phyloP scores from a whole-genome alignment of 331 rosid species.

The Malus hybrid region DNA sequence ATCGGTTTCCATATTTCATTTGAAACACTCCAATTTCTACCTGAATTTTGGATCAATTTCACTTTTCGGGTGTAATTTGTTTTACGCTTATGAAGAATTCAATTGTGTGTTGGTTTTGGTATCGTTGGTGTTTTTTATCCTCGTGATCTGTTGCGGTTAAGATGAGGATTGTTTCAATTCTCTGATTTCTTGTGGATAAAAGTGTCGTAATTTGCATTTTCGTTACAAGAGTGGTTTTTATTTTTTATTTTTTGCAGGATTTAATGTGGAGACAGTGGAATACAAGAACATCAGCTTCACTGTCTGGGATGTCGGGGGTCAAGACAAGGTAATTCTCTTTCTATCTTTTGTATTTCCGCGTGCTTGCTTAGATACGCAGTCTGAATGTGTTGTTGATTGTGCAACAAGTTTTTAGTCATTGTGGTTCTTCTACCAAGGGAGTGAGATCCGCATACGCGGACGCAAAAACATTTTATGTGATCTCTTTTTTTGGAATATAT shows the following conservation, averaged over 20 bases:
- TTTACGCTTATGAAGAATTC: background rate
- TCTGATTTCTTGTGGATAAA: background rate
- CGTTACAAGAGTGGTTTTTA: background rate
- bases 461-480: background rate
- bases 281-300: slow-evolving; percentile 99
- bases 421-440: background rate
- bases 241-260: slow-evolving; percentile 39
- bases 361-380: background rate
- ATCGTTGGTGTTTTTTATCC: background rate
- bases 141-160: background rate
- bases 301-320: slow-evolving; percentile 99
- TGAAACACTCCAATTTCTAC: background rate
- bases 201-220: background rate
- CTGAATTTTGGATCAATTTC: background rate
- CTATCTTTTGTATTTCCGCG: slow-evolving; percentile 1
- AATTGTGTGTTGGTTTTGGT: background rate
- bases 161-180: background rate
- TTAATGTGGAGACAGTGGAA: slow-evolving; percentile 94
- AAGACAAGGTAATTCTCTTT: slow-evolving; percentile 63
- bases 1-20: background rate
- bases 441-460: background rate
- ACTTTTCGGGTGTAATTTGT: too few relatives aligned
- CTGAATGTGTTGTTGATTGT: background rate
- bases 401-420: background rate
- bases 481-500: background rate